Conservation (phyloP, 805 yeast species). For the Hanseniaspora occidentalis region DNA sequence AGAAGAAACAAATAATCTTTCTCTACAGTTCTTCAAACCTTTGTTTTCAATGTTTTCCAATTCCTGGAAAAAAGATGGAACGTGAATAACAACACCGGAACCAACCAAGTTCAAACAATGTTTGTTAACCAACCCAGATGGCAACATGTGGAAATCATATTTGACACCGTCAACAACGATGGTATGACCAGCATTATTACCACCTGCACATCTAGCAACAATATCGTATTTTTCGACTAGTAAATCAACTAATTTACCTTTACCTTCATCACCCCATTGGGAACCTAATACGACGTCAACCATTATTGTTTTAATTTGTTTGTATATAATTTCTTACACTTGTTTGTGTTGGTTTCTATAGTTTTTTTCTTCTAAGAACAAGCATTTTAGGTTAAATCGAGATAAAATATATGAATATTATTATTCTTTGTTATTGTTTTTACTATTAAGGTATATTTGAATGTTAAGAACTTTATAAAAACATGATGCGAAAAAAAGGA, state of each 20-base stretch:
- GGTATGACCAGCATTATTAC: slow-evolving; percentile 98
- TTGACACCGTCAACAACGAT: slow-evolving; percentile 81
- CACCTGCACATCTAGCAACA: slow-evolving; percentile 97
- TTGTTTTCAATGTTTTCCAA: slow-evolving; percentile 67
- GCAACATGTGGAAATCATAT: slow-evolving; percentile 98
- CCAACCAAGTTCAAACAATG: slow-evolving; percentile 85
- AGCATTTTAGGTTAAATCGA: no score
- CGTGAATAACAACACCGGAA: slow-evolving; percentile 91
- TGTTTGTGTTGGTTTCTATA: background rate
- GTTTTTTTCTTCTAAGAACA: background rate
- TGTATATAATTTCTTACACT: background rate
- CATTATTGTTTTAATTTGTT: slow-evolving; percentile 15
- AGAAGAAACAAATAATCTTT: slow-evolving; percentile 75
- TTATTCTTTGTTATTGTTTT: no score
- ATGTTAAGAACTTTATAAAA: no score
- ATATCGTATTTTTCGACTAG: slow-evolving; percentile 92
- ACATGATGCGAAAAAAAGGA: no score
- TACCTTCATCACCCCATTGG: slow-evolving; percentile 99
- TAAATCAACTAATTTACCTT: slow-evolving; percentile 92
- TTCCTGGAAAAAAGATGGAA: slow-evolving; percentile 87
- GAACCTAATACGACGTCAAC: slow-evolving; percentile 82
- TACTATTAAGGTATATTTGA: no score
- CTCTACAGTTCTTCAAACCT: slow-evolving; percentile 49
- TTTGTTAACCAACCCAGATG: slow-evolving; percentile 94
- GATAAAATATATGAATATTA: no score